Base-by-base conservation (phyloP, 495 filamentous ascomycete species). In the Neurospora sp. region DNA sequence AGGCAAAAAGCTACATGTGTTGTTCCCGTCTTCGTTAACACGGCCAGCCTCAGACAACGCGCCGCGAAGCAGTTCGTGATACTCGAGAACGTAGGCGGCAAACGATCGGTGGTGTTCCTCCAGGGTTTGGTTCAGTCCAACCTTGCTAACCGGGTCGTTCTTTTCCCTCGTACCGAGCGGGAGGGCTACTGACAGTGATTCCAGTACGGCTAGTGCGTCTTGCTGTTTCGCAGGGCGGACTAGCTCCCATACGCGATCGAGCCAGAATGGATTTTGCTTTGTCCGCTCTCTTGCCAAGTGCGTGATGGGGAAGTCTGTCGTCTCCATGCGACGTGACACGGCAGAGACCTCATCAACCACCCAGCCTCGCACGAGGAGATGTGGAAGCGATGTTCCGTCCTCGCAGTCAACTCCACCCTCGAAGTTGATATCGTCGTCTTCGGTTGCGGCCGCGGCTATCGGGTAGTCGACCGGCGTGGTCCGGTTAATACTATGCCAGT, bases 401-500 rank as follows among this genome's bases (percentile, higher is more conserved):
- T 69, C 41, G 14, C 74, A 65, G 5, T 46, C 20, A 9, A 31
- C 53, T 6, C 48, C 72, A 0, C 72, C 74, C 8, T 37, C n/a
- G 10, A 76, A 69, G 7, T 41, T 8, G 27, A 76, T 76, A 4
- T 38, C 27, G 27, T 31, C 37, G 35, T 73, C 71, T n/a, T 46
- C 31, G 11, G 22, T 40, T 4, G 1, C 39, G 3, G 69, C 48
- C 1, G 69, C 71, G 59, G 41, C 9, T 14, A 38, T 20, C 10
- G 69, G 69, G 39, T 70, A 75, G 22, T 71, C 48, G n/a, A 73
- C 18, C 20, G 74, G 74, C 40, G 74, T 75, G 10, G 74, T 75
- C 2, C 74, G 71, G 74, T 75, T 75, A 48, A 75, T 75, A 71
- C 71, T 73, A n/a, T 75, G 74, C 74, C 74, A 75, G 71, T 75